Base-by-base conservation (phyloP, 805 yeast genomes). In the Ogataea methanolica region DNA sequence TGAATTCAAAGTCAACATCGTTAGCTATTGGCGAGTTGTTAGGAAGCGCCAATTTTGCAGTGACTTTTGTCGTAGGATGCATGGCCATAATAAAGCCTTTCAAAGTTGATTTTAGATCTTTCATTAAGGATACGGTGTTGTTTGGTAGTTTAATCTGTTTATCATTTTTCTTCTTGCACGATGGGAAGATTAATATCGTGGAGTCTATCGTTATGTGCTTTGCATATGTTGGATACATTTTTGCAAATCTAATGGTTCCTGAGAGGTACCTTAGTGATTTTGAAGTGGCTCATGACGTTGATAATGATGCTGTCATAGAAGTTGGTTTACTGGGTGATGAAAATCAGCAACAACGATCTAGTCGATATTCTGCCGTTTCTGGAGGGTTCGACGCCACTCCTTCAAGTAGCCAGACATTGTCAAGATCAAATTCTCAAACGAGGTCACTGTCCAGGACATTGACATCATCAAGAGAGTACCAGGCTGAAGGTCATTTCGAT, bases 1-100 rank as follows among this genome's bases (percentile, higher is more conserved):
- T 94, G 80, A 73, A 75, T 12, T 68, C 80, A 1, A 83, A 79
- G n/a, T 79, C 88, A 1, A 80, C 85, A 0, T 47, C 68, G 1
- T 64, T 79, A 57, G 83, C 83, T 0, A 62, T 78, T 3, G 75
- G 81, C 2, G 83, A 79, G 57, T 58, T 79, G 26, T 55, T 77
- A 39, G 83, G 84, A 0, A 76, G 82, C 1, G 74, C 81, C 1
- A 68, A 73, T n/a, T 76, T 79, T 53, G 73, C 78, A 4, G 66
- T 75, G 23, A 71, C 82, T 2, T 71, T 76, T 11, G 79, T 79
- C 6, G 65, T 79, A 23, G 83, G 84, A 0, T 52, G 72, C 2
- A 74, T 78, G 65, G 73, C 73, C 7, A 59, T 78, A 4, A 61
- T 71, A 1, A 67, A 67, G 39, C 70, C 72, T 4, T 78, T 78